These are phyloP conservation scores for Fonsecaea erecta DNA, from an alignment of 2,329 filamentous ascomycete genomes.

Conservation along the genomic window DNA sequence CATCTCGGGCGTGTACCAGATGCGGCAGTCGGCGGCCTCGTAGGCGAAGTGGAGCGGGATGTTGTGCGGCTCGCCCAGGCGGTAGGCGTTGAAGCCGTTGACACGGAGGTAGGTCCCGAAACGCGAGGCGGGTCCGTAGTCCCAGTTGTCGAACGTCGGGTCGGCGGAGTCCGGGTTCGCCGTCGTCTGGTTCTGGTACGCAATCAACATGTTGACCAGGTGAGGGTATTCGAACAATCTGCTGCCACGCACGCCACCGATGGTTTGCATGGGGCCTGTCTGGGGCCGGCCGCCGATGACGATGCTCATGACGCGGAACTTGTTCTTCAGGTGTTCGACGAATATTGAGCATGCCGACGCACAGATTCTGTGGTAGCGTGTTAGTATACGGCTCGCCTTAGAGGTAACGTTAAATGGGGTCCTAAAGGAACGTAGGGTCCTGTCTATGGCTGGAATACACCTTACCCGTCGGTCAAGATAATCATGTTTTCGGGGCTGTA, in stretches of 20 bases:
- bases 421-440: too few relatives aligned
- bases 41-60: constrained; percentile 54
- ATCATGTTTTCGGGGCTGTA: constrained; percentile 62
- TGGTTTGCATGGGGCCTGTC: constrained; percentile 61
- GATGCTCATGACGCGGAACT: constrained; percentile 61
- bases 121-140: not conserved
- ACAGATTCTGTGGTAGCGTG: constrained; percentile 43
- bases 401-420: not conserved
- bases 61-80: constrained; percentile 47
- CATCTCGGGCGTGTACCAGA: constrained; percentile 23
- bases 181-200: not conserved
- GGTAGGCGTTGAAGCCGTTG: constrained; percentile 45
- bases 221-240: not conserved
- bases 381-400: not conserved
- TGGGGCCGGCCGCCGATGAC: constrained; percentile 57
- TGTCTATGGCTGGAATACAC: not conserved
- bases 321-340: constrained; percentile 57
- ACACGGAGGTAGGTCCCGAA: not conserved
- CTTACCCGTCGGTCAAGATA: constrained; percentile 53
- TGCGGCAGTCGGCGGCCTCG: constrained; percentile 63
- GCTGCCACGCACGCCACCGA: constrained; percentile 65
- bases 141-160: not conserved
- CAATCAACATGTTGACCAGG: not conserved
- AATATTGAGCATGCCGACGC: constrained; percentile 64
- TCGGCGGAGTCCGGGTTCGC: not conserved